A percentile compares a stretch with the other conserved stretches of the same genome.
phyloP scores from a whole-genome alignment of 2,329 filamentous ascomycete genomes.

The Aspergillus proliferans region DNA sequence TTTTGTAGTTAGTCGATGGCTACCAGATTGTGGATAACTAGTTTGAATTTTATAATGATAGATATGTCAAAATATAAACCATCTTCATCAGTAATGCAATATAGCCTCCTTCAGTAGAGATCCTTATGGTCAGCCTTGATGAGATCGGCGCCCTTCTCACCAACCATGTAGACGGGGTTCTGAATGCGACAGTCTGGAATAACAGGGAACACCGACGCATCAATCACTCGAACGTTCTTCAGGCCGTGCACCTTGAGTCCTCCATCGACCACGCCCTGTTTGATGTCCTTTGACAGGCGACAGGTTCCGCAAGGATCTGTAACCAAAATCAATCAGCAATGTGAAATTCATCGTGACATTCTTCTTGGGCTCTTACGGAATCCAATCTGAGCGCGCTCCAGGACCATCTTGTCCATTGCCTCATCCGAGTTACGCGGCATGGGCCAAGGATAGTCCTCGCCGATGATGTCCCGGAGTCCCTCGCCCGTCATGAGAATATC shows the following conservation, averaged over 20 bases:
- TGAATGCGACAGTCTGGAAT: conserved; percentile 52
- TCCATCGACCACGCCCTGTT: conserved; percentile 48
- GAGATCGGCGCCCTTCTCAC: conserved; percentile 35
- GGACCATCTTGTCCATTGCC: conserved; percentile 49
- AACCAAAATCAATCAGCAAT: background rate
- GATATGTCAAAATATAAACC: background rate
- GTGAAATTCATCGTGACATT: background rate
- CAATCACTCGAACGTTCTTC: conserved; percentile 47
- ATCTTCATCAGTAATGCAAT: background rate
- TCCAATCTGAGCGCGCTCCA: conserved; percentile 51
- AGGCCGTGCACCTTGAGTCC: conserved; percentile 48
- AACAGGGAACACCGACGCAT: conserved; percentile 51
- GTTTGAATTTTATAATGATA: too few species aligned
- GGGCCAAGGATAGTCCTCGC: conserved; percentile 49
- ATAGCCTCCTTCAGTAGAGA: background rate
- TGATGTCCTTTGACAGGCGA: conserved; percentile 46
- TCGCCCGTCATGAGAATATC: conserved; percentile 50
- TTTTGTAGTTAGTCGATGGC: background rate
- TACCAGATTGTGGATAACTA: too few species aligned
- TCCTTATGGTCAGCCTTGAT: background rate
- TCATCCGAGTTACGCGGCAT: conserved; percentile 52
- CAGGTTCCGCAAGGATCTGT: conserved; percentile 48
- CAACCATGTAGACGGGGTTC: conserved; percentile 54
- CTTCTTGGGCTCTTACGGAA: conserved; percentile 2
- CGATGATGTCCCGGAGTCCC: conserved; percentile 41